Conservation (phyloP, 2,329 filamentous ascomycete species). For the Helicocarpus griseus region DNA sequence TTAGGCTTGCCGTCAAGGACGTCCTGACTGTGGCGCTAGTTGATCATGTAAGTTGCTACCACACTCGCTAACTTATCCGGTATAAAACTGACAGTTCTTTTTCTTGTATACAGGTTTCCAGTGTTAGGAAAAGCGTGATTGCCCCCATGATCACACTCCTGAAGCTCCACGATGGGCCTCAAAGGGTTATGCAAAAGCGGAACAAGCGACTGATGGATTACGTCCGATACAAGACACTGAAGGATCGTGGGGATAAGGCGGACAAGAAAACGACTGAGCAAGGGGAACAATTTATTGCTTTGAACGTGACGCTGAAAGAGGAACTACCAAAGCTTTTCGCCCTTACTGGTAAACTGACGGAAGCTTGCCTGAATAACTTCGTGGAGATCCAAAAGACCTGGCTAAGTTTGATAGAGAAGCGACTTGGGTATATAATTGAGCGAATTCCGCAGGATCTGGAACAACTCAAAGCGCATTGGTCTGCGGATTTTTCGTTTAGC, state of each 20-base stretch:
- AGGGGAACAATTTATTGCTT: conserved; percentile 78
- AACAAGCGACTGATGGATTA: conserved; percentile 88
- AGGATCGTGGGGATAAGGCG: conserved; percentile 71
- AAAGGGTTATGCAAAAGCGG: conserved; percentile 85
- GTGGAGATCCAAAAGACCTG: conserved; percentile 75
- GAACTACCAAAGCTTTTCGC: conserved; percentile 77
- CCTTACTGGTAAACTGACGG: conserved; percentile 73
- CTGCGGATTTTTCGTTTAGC: conserved; percentile 65
- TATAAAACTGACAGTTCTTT: neutral
- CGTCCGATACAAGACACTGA: conserved; percentile 67
- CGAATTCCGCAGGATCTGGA: conserved; percentile 55
- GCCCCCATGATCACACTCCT: conserved; percentile 72
- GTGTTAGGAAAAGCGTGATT: conserved; percentile 73
- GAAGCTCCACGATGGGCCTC: conserved; percentile 71
- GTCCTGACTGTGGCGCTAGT: conserved; percentile 74
- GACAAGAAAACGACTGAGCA: conserved; percentile 78
- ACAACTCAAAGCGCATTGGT: conserved; percentile 69
- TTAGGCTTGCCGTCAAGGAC: conserved; percentile 78
- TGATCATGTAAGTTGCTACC: conserved; percentile 56
- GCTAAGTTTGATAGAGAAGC: conserved; percentile 75
- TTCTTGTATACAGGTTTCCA: conserved; percentile 36
- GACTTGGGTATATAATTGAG: conserved; percentile 59
- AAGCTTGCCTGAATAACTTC: conserved; percentile 72
- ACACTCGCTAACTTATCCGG: neutral
- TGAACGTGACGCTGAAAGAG: conserved; percentile 88